Evolutionary conservation across 768 basidiomycete species (phyloP).

Genomic region (Tylopilus balloui): DNA sequence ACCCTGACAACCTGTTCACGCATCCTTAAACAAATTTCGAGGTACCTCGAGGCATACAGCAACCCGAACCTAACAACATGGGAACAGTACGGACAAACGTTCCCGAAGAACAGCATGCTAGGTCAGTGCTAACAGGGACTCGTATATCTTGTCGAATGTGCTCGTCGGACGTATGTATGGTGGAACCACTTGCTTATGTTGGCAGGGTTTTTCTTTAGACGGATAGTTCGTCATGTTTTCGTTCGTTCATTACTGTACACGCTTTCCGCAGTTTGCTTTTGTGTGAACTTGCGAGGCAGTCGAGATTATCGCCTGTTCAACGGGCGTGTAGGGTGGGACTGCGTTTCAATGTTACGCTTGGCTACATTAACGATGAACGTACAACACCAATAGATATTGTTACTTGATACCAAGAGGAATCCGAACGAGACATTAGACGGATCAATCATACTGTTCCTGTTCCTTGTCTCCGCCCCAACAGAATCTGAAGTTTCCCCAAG

Average conservation of each 20-base stretch:
- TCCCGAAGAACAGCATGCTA: slow-evolving; percentile 63
- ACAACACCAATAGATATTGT: slow-evolving; percentile 27
- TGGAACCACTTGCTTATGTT: slow-evolving; percentile 6
- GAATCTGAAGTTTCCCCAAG: slow-evolving; percentile 55
- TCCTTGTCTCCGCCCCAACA: slow-evolving; percentile 28
- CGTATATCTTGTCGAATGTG: slow-evolving; percentile 3
- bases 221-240: slow-evolving; percentile 13
- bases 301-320: slow-evolving; percentile 13
- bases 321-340: not conserved
- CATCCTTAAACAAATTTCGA: slow-evolving; percentile 17
- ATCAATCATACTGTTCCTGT: slow-evolving; percentile 14
- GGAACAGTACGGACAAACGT: slow-evolving; percentile 55
- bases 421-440: slow-evolving; percentile 12
- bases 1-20: not conserved
- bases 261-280: slow-evolving; percentile 4
- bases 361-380: slow-evolving; percentile 24
- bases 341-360: slow-evolving; percentile 6
- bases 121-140: slow-evolving; percentile 46
- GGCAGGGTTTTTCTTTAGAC: slow-evolving; percentile 16
- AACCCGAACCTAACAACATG: slow-evolving; percentile 81
- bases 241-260: slow-evolving; percentile 18
- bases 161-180: slow-evolving; percentile 9
- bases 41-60: slow-evolving; percentile 67
- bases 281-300: slow-evolving; percentile 1
- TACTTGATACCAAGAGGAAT: slow-evolving; percentile 19